A percentile compares a stretch with the other conserved stretches of the same genome.
phyloP scores from a whole-genome alignment of 2,329 filamentous ascomycete genomes.

The Penicillium sp. region DNA sequence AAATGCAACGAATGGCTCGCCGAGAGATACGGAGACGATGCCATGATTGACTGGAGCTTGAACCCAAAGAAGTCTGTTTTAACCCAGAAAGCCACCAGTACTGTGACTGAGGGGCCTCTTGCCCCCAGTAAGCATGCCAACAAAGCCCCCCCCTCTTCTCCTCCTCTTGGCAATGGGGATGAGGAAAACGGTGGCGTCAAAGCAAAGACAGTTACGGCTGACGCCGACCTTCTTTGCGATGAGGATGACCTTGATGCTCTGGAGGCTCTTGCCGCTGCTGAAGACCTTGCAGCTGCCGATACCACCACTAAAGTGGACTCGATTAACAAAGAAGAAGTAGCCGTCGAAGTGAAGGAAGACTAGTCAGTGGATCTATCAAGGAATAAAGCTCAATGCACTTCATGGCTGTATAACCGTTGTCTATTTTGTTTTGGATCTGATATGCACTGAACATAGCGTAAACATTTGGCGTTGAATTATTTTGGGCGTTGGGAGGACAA shows the following conservation, averaged over 20 bases:
- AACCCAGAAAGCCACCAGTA: not conserved
- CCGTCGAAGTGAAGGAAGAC: not conserved
- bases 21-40: slow-evolving; percentile 71
- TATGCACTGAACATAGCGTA: not conserved
- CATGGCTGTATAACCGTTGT: not conserved
- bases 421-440: not conserved
- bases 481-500: not conserved
- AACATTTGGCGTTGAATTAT: not conserved
- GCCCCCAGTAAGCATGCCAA: slow-evolving; percentile 11
- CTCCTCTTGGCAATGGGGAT: not conserved
- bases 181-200: slow-evolving; percentile 11
- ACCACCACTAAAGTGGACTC: not conserved
- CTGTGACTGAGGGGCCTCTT: slow-evolving; percentile 6
- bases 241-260: slow-evolving; percentile 39
- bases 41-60: slow-evolving; percentile 80
- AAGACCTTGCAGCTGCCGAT: slow-evolving; percentile 13
- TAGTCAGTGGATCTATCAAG: not conserved
- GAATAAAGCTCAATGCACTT: not conserved
- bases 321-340: not conserved
- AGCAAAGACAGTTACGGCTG: slow-evolving; percentile 17
- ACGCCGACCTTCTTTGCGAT: slow-evolving; percentile 33
- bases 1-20: slow-evolving; percentile 65
- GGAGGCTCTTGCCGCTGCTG: slow-evolving; percentile 35
- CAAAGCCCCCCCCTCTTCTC: not conserved
- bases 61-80: slow-evolving; percentile 28